Base-by-base conservation (phyloP, 2,329 filamentous ascomycete genomes). In the Aspergillus sojae region DNA sequence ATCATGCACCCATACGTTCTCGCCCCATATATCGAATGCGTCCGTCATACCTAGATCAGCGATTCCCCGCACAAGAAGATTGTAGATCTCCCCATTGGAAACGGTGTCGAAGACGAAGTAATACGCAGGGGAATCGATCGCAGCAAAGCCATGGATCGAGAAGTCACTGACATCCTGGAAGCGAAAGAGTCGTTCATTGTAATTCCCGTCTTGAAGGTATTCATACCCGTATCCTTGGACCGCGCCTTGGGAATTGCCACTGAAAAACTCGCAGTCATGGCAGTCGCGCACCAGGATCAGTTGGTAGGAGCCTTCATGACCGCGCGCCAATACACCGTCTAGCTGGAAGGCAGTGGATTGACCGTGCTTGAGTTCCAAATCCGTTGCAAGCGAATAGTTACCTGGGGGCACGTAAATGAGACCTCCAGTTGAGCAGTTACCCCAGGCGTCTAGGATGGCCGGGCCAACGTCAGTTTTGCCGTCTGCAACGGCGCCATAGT, bases 31-130 rank as follows among this genome's bases (percentile, higher is more conserved):
- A 23, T 71, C 68, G 23, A 71, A 68, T 2, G 68, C 65, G 59
- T 71, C 82, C 5, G 83, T 78, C 32, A 82, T 83, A 36, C 84
- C 84, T 21, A 60, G 21, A 66, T 76, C 72, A 65, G 84, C 78
- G 14, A 78, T 83, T 28, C 84, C 84, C 3, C 82, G 81, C 57
- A 86, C 81, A n/a, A 82, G 79, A 74, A 84, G 79, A 71, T 86
- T 86, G 76, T 85, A 86, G 4, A 85, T 74, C 68, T 86, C 84
- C 43, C 83, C 84, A 65, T 81, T 82, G 32, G 74, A 75, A 72
- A 78, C 82, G 14, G 78, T 82, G 61, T 84, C 80, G 63, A 85
- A 71, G 41, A 76, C 76, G 55, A 84, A 78, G 65, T 85, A 82
- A 72, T 84, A 85, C 14, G 79, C 73, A 1, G 83, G 83, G 81